These are phyloP conservation scores for Phycomyces nitens DNA, from an alignment of 192 early-diverging fungal genomes.

Conservation along the genomic window DNA sequence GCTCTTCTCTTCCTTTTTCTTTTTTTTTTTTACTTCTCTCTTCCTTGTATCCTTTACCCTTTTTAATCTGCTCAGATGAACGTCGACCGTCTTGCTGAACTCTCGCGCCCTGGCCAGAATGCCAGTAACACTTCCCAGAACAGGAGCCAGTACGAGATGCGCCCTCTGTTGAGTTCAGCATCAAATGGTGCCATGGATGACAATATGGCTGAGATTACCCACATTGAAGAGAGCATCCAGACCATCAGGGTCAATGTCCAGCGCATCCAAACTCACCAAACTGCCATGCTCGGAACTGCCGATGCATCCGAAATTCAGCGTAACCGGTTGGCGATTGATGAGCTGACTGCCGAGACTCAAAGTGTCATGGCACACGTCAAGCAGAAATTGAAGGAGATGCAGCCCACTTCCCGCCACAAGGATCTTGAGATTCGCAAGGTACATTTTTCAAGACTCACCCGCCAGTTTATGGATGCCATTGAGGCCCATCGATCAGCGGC, in stretches of 20 bases:
- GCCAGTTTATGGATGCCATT: constrained; percentile 30
- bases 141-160: constrained; percentile 27
- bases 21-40: no score
- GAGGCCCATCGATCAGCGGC: constrained; percentile 28
- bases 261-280: constrained; percentile 21
- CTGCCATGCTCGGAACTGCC: constrained; percentile 23
- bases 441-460: constrained; percentile 29
- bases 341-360: constrained; percentile 25
- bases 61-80: constrained; percentile 12
- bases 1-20: no score
- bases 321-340: constrained; percentile 7
- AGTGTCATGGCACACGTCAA: constrained; percentile 26
- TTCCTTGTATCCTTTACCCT: no score
- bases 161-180: constrained; percentile 31
- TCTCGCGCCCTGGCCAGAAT: constrained; percentile 2
- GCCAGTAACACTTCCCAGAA: not conserved
- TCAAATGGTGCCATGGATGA: constrained; percentile 22
- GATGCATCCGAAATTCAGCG: constrained; percentile 27
- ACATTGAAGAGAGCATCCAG: constrained; percentile 26
- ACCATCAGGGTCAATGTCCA: constrained; percentile 26
- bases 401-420: constrained; percentile 20
- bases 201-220: constrained; percentile 23
- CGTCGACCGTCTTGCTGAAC: constrained; percentile 26
- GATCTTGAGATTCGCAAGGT: constrained; percentile 36
- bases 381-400: constrained; percentile 30